These are phyloP conservation scores for Apiospora hydei DNA, from an alignment of 2,329 filamentous ascomycete genomes.

Conservation along the genomic window DNA sequence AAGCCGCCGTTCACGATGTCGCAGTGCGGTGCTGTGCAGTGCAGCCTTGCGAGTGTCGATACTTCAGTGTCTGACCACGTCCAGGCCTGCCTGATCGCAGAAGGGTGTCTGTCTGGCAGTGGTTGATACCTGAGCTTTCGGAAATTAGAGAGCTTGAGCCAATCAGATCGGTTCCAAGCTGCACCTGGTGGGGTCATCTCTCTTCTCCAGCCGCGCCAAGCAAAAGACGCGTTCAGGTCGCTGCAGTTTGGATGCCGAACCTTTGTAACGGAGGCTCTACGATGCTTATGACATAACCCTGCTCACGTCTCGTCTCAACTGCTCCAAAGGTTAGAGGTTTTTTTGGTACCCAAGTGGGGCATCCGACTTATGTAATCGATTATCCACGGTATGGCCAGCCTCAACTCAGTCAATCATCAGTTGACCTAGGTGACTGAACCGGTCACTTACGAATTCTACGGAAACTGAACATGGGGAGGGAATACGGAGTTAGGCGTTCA, in stretches of 20 bases:
- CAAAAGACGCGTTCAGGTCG: constrained; percentile 16
- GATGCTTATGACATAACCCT: constrained; percentile 10
- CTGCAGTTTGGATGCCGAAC: not conserved
- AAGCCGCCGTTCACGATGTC: constrained; percentile 14
- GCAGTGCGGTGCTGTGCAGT: not conserved
- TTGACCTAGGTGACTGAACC: not conserved
- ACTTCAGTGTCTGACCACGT: not conserved
- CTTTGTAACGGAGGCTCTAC: not conserved
- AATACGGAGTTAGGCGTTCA: not conserved
- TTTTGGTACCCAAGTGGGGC: not conserved
- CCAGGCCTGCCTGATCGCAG: not conserved
- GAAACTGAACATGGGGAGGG: not conserved
- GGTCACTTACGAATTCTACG: not conserved
- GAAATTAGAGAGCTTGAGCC: constrained; percentile 21
- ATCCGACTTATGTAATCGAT: not conserved
- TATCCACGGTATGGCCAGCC: not conserved
- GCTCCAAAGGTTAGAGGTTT: not conserved
- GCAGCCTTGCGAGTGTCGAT: constrained; percentile 12
- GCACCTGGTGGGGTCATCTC: not conserved
- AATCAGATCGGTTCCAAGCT: constrained; percentile 5
- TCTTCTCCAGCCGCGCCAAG: constrained; percentile 13
- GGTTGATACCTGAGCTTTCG: constrained; percentile 14
- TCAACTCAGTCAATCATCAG: not conserved
- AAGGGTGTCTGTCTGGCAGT: not conserved
- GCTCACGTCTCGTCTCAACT: constrained; percentile 8